Evolutionary conservation across 139 green algal species (phyloP), one percentile per base, ranked within the genome.

Genomic region (Picochlorum costavermella): DNA sequence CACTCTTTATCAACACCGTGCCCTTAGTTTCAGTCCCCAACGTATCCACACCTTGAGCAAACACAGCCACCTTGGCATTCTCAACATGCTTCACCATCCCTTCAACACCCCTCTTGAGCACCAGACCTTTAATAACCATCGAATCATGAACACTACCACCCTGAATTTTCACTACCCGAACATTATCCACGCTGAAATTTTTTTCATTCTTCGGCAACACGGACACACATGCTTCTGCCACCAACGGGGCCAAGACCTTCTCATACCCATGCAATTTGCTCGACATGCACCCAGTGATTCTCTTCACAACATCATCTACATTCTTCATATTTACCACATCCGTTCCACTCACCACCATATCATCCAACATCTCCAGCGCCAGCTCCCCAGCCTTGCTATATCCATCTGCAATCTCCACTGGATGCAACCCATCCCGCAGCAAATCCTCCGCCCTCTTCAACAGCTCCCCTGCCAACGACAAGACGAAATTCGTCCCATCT

Each of bases 111-210:
- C 88, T 76, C 70, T 87, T 89, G 20, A 98, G 75, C 50, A 98
- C 86, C 75, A 98, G 83, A 61, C 92, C 92, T 69, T 84, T 81
- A 20, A 98, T 84, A 10, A 92, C 81, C 4, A 55, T 30, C 17
- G 61, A 81, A 69, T 94, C 79, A 50, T 71, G 33, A 14, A 91
- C 33, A 10, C 69, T 71, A 2, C 73, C 79, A 40, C 92, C 92
- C n/a, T 79, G 58, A 60, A 99, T 88, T 78, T 99, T 99, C 56
- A 85, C 77, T 55, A 96, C 85, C 9, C 94, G 85, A 67, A 99
- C 94, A 63, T 98, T 98, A 81, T 99, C 94, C 37, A 99, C 92
- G 69, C 96, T 97, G 84, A 99, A 99, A 79, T 96, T 96, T 66
- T 75, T 51, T 2, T 87, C 82, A 78, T 99, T 99, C 61, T 84